Evolutionary conservation across 306 rosid species (phyloP), one percentile per base, ranked within the genome.

Genomic region (Castanopsis chinensis): DNA sequence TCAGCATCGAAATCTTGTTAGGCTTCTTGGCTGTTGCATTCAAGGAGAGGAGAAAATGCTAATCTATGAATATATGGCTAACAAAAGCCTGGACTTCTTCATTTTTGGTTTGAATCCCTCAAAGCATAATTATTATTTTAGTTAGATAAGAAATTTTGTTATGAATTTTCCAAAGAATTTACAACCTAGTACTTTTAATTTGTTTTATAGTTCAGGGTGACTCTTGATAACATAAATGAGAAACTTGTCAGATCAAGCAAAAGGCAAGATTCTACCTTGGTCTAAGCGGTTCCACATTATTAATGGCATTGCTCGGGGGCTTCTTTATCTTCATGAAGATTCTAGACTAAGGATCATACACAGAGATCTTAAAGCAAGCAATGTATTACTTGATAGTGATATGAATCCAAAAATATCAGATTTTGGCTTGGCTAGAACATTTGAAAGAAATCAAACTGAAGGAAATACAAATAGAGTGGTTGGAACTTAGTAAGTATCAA

Each of bases 281-380:
- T 23, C 82, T 52, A 81, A 64, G 74, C 91, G 81, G 61, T 81
- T 83, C 75, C 70, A 76, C 71, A 85, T 88, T 30, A 51, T 83
- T 25, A 45, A 58, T 19, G 91, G 91, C 69, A 63, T 91, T 54
- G 89, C 85, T 0, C 79, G 87, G 19, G 90, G 92, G 37, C 86
- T 87, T 52, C 45, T 91, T 5, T 91, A 91, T 81, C 95, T 91
- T 59, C 92, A 91, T 76, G 82, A 87, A 45, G 90, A 87, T 81
- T 87, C 86, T 11, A 81, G 86, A 63, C 3, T 84, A 15, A 84
- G 82, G 73, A 86, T 86, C 52, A 83, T 86, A 14, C 87, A 86
- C 49, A 74, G 85, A 59, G 85, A 83, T 78, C 79, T 86, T 23
- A 83, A 83, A 75, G 87, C 84, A 72, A 87, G 86, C 60, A 87